phyloP scores from a whole-genome alignment of 2,329 filamentous ascomycete genomes.

The Fusarium goolgardi region DNA sequence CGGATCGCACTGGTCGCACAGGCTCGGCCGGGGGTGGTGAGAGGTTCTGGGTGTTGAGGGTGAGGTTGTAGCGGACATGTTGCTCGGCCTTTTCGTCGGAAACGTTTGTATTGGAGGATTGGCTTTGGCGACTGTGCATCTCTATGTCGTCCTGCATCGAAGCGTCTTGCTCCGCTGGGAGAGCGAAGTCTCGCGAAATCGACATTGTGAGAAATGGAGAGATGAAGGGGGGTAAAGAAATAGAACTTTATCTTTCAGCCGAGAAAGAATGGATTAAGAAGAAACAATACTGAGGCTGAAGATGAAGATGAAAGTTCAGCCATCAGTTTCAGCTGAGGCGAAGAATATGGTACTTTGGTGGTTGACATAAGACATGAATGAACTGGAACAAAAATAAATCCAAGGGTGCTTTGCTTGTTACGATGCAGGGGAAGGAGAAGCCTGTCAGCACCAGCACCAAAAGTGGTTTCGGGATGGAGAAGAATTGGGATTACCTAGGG shows the following conservation, averaged over 20 bases:
- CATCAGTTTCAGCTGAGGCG: slow-evolving; percentile 12
- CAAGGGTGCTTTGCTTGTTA: slow-evolving; percentile 20
- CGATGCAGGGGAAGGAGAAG: slow-evolving; percentile 34
- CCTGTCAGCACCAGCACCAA: slow-evolving; percentile 30
- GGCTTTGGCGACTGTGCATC: slow-evolving; percentile 34
- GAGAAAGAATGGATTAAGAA: background rate
- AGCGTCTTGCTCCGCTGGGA: slow-evolving; percentile 21
- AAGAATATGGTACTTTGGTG: slow-evolving; percentile 3
- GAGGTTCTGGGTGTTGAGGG: slow-evolving; percentile 47
- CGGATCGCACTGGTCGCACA: slow-evolving; percentile 42
- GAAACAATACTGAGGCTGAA: background rate
- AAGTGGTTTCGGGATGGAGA: slow-evolving; percentile 22
- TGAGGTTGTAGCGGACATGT: slow-evolving; percentile 48
- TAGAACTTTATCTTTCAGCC: background rate
- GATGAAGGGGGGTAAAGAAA: background rate
- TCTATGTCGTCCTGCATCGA: slow-evolving; percentile 29
- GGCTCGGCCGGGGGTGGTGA: slow-evolving; percentile 34
- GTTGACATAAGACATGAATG: slow-evolving; percentile 7
- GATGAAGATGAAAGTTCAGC: background rate
- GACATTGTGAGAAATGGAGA: slow-evolving; percentile 6
- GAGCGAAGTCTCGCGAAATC: slow-evolving; percentile 29
- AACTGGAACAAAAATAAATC: slow-evolving; percentile 15
- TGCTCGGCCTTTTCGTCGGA: slow-evolving; percentile 34
- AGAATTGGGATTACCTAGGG: slow-evolving; percentile 1
- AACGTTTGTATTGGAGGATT: slow-evolving; percentile 41